Evolutionary conservation across 495 filamentous ascomycete species (phyloP), one percentile per base, ranked within the genome.

Genomic region (Hypoxylon crocopeplum): DNA sequence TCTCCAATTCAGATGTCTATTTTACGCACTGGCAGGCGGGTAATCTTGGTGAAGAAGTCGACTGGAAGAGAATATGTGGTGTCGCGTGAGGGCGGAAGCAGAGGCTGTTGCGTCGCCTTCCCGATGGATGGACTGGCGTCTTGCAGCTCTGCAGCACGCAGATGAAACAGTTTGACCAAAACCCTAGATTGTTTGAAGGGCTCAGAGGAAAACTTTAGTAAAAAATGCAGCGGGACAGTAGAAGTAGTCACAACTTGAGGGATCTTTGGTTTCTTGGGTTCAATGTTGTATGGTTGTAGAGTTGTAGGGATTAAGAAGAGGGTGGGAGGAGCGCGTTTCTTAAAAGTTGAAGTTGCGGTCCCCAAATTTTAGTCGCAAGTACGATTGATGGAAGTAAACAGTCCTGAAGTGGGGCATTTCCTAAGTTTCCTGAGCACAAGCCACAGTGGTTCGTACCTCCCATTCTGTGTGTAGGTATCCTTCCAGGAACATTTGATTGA

Each of bases 341-440:
- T 59, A 59, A 64, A 56, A 47, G 55, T 59, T 36, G 44, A 59
- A 59, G 61, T 59, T 64, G 55, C 61, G 55, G 56, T 59, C 38
- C 61, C 55, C 27, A 59, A 64, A 64, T 47, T 51, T 64, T 59
- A 42, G 50, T 64, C 46, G 61, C 61, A 64, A 47, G 44, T 40
- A 16, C 40, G 46, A 45, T n/a, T n/a, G n/a, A n/a, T n/a, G n/a
- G n/a, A 59, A 56, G 61, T 64, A 64, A 64, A 64, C 61, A 64
- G 61, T 64, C 55, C 17, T 36, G 29, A 59, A 47, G 61, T 64
- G 61, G 61, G 55, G 61, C 29, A 32, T 4, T 46, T 46, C 3
- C 8, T 27, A 3, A 32, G 12, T 46, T 46, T 46, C 45, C 40
- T 58, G 40, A 37, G 45, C 41, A 60, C 57, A 48, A 50, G 49